Evolutionary conservation across 139 green algal species (phyloP), one percentile per base, ranked within the genome.

Genomic region (Pleodorina starrii): DNA sequence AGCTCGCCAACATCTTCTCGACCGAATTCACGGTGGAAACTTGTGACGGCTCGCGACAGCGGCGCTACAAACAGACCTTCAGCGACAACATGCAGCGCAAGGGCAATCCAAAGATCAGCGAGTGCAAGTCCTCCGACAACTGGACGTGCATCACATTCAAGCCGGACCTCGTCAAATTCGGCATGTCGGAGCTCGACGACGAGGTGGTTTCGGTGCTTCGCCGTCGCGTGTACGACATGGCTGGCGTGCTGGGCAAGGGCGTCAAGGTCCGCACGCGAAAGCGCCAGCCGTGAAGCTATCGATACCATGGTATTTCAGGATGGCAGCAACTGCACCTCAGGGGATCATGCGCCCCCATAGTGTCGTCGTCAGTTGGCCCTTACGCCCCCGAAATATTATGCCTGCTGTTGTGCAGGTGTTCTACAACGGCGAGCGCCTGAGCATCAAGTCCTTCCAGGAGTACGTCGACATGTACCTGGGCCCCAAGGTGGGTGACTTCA

Each of bases 1-100:
- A 99, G 95, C 95, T 99, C 38, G 95, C 98, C 77, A 99, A 99
- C 96, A 99, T 99, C 89, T 99, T 99, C 93, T 99, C 98, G 38
- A 99, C 92, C 0, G 96, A 99, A 89, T 99, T 99, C 79, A 89
- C 96, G 21, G 91, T 99, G 14, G 98, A 99, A 93, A 99, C 98
- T 0, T 97, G 94, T 48, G 98, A 99, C 85, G 97, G 98, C 50
- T 93, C 92, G 51, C 93, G 97, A 5, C 68, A 95, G 69, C 90
- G 91, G n/a, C 92, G 93, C 44, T 99, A 99, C 95, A 93, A 94
- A 57, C 98, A 99, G 95, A 74, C 86, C 0, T 98, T 98, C 92
- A 91, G 25, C 46, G 90, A 94, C 77, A 98, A 98, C 94, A 98
- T 99, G 96, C 93, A 88, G 50, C 75, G 84, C 3, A 94, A 94